Percentiles rank a stretch among this genome's conserved stretches.
phyloP scores from a whole-genome alignment of 495 filamentous ascomycete species.

The Xylaria bambusicola region DNA sequence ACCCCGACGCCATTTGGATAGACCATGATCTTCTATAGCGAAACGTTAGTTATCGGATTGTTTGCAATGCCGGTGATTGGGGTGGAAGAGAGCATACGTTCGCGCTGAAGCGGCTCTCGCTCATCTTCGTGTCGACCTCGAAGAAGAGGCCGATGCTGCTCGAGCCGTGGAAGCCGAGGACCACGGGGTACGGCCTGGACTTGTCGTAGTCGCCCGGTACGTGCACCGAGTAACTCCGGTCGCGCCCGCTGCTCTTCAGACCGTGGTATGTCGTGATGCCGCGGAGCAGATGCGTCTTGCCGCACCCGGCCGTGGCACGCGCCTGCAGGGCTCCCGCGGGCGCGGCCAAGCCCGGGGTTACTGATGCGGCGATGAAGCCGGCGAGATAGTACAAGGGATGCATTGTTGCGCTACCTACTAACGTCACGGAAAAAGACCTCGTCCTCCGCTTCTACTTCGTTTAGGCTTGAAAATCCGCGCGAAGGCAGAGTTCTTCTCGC shows the following conservation, averaged over 20 bases:
- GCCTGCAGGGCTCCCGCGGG: neutral
- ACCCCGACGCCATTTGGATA: slow-evolving; percentile 34
- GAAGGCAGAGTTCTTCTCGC: too few relatives aligned
- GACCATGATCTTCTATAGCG: slow-evolving; percentile 35
- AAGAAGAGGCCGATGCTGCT: slow-evolving; percentile 36
- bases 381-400: slow-evolving; percentile 15
- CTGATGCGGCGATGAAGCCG: slow-evolving; percentile 11
- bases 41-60: neutral
- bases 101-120: slow-evolving; percentile 26
- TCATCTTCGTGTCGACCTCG: slow-evolving; percentile 33
- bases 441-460: too few relatives aligned
- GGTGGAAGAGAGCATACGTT: slow-evolving; percentile 18
- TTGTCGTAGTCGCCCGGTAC: slow-evolving; percentile 28
- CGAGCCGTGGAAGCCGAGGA: slow-evolving; percentile 35
- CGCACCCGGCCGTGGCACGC: slow-evolving; percentile 26
- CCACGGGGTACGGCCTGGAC: slow-evolving; percentile 28
- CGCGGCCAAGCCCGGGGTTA: slow-evolving; percentile 6
- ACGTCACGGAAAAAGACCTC: too few relatives aligned
- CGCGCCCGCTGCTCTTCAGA: slow-evolving; percentile 29
- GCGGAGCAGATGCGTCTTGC: slow-evolving; percentile 24
- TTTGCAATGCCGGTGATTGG: neutral
- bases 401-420: slow-evolving; percentile 23
- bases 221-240: slow-evolving; percentile 32
- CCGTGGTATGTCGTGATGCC: slow-evolving; percentile 26
- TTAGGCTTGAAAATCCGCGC: too few relatives aligned